Base-by-base conservation (phyloP, 1,284 basidiomycete genomes). In the Farysia itapuensis region DNA sequence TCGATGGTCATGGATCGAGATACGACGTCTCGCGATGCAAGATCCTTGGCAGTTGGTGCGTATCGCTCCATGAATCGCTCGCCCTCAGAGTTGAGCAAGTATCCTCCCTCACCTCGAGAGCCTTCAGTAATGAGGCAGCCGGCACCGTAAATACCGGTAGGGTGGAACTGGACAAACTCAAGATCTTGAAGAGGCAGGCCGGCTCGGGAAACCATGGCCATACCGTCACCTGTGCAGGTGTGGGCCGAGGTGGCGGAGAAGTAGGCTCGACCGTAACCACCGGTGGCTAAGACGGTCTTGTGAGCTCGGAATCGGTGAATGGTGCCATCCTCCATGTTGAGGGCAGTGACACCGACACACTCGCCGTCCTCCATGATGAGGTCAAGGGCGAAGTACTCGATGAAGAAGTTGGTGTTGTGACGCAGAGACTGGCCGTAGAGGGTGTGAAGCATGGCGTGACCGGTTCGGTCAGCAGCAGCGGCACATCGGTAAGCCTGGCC, bases 91-190 rank as follows among this genome's bases (percentile, higher is more conserved):
- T 99, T 98, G 78, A 99, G 82, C 66, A 99, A 83, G 81, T 98
- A 98, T 68, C 95, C 95, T 81, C 95, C 95, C 80, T 99, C 95
- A 78, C 95, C 95, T 79, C 95, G 91, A 67, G 94, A 96, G 68
- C 93, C 93, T 82, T 98, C 94, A 21, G 94, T 98, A 78, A 98
- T 98, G 65, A 99, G 83, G 80, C 95, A 99, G 46, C 95, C 95
- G 66, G 95, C 94, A 72, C 95, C 95, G 79, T 98, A 99, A 76
- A 99, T 98, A 81, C 95, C 95, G 35, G 95, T 97, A 8, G 95
- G 95, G 80, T 98, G 95, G 89, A 99, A 99, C 79, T 99, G 95
- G 32, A 98, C 93, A 77, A 99, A 99, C 80, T 99, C 95, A 61
- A 89, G 80, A 81, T 99, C 95, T 81, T 98, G 95, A 37, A 98